These are phyloP conservation scores for Citropsis articulata DNA, from an alignment of 345 rosid species.

Conservation along the genomic window DNA sequence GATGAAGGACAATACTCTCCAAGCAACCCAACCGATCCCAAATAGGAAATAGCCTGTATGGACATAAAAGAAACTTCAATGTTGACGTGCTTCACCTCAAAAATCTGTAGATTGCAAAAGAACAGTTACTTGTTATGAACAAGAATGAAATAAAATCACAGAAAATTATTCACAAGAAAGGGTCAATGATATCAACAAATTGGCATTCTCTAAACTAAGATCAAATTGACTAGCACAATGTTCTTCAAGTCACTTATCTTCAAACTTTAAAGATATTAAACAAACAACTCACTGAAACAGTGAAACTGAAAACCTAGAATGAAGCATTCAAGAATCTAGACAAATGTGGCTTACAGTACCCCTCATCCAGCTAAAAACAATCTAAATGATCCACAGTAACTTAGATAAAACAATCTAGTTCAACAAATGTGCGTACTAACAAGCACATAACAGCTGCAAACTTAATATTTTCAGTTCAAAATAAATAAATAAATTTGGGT, in stretches of 20 bases:
- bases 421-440: background rate
- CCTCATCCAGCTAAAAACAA: background rate
- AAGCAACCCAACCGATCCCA: constrained; percentile 49
- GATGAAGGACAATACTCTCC: constrained; percentile 44
- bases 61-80: constrained; percentile 53
- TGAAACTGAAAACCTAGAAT: background rate
- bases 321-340: background rate
- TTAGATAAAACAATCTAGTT: background rate
- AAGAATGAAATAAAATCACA: background rate
- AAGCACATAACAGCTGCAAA: background rate
- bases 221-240: background rate
- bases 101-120: constrained; percentile 19
- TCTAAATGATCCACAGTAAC: background rate
- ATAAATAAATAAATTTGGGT: background rate
- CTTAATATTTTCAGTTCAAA: background rate
- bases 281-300: background rate
- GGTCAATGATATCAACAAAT: background rate
- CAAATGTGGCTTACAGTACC: background rate
- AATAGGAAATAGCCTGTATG: constrained; percentile 33
- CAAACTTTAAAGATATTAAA: background rate
- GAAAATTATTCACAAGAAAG: background rate
- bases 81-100: constrained; percentile 27
- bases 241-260: background rate
- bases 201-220: background rate
- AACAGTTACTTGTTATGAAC: constrained; percentile 6